Conservation (phyloP, 2,329 filamentous ascomycete genomes). For the Xylaria sp. region DNA sequence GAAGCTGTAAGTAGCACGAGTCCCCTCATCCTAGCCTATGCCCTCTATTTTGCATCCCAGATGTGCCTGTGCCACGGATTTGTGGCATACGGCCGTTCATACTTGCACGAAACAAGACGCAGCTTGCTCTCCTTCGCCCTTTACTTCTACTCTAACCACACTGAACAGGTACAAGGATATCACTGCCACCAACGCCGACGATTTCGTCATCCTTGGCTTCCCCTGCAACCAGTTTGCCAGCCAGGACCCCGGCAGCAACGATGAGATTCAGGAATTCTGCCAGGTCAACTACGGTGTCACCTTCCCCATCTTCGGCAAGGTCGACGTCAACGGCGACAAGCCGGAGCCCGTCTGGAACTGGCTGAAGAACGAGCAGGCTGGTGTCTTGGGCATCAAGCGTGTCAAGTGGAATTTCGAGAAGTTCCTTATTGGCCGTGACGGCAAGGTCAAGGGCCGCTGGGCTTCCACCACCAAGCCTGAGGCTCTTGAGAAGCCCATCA, state of each 20-base stretch:
- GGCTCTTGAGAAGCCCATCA: constrained; percentile 76
- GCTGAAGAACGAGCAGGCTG: constrained; percentile 78
- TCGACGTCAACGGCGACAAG: constrained; percentile 89
- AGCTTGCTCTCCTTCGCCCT: too few species aligned
- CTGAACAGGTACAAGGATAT: constrained; percentile 71
- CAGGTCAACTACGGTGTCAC: constrained; percentile 92
- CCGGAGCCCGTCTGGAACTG: constrained; percentile 84
- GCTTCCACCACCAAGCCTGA: constrained; percentile 89
- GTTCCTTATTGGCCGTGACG: constrained; percentile 88
- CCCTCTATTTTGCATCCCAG: neutral
- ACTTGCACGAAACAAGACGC: neutral
- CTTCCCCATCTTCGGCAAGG: constrained; percentile 92
- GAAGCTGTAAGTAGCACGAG: constrained; percentile 66
- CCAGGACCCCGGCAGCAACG: constrained; percentile 87
- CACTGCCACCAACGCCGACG: constrained; percentile 72
- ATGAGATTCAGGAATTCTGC: constrained; percentile 86
- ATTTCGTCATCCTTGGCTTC: constrained; percentile 92
- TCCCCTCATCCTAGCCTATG: neutral
- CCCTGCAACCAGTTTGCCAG: constrained; percentile 97
- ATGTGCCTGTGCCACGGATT: neutral
- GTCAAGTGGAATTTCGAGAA: constrained; percentile 99
- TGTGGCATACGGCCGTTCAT: neutral
- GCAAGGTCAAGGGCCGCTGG: constrained; percentile 86
- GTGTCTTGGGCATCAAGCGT: constrained; percentile 85
- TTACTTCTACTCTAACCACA: constrained; percentile 14